These are phyloP conservation scores for Dissophora globulifera DNA, from an alignment of 192 early-diverging fungal species.

Conservation along the genomic window DNA sequence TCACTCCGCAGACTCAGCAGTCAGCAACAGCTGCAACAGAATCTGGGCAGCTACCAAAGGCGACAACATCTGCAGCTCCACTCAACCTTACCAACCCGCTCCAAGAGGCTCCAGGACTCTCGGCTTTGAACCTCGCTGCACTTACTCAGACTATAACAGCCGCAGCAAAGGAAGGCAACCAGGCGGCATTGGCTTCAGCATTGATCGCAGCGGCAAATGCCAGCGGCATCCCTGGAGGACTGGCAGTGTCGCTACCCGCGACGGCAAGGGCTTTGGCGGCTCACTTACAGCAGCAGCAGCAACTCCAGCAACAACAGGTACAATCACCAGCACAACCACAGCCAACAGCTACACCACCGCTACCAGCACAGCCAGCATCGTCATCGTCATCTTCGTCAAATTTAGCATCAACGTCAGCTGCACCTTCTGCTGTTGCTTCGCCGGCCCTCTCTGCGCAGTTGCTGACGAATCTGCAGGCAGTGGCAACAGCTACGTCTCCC, in stretches of 20 bases:
- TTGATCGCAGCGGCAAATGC: constrained; percentile 44
- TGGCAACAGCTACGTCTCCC: constrained; percentile 2
- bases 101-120: constrained; percentile 20
- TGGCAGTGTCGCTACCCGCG: constrained; percentile 32
- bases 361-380: background rate
- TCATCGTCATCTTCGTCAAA: too few species aligned
- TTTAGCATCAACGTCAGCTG: constrained; percentile 10
- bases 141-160: constrained; percentile 41
- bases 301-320: constrained; percentile 23
- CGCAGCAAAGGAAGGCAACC: constrained; percentile 35
- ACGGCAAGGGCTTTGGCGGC: constrained; percentile 36
- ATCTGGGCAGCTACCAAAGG: background rate
- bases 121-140: constrained; percentile 21
- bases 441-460: constrained; percentile 6
- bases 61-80: background rate
- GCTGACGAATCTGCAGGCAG: constrained; percentile 12
- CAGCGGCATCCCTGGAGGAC: constrained; percentile 39
- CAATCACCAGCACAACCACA: constrained; percentile 2
- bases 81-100: constrained; percentile 1
- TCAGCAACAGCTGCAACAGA: too few species aligned
- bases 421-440: background rate
- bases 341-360: constrained; percentile 3
- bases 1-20: background rate
- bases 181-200: constrained; percentile 24
- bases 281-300: constrained; percentile 39